Evolutionary conservation across 805 yeast genomes (phyloP), one percentile per base, ranked within the genome.

Genomic region (Sungouiella blattae): DNA sequence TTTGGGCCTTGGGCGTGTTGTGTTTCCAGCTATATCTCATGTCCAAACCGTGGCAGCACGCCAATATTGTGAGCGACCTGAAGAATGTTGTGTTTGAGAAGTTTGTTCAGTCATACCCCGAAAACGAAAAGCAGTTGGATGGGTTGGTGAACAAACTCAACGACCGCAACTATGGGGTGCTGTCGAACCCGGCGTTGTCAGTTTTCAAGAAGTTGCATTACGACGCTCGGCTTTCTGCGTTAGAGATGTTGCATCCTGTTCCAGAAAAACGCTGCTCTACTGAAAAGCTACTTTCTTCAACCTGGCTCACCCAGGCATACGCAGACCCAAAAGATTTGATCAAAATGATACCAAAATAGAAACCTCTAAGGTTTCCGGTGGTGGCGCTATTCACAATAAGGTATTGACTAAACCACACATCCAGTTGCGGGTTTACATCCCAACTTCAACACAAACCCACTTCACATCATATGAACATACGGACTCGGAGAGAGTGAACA

Each of bases 1-100:
- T 64, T 32, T 76, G 82, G 82, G 60, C 77, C 3, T 46, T 76
- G 27, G 80, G 77, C 0, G 61, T 76, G 6, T 45, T 71, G 5
- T 76, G 74, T 45, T 68, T 73, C 43, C 68, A 70, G 31, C 47
- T 76, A 15, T 59, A 45, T 27, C 53, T 69, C 7, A 58, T 75
- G 58, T 52, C 63, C 7, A 64, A 61, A 28, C 80, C 80, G 2
- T 76, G 82, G 82, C 42, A 46, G 0, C 55, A 44, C 25, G 69
- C 80, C 12, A 53, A 52, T 21, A 33, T 37, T 2, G n/a, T 34
- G 2, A 32, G 47, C 4, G 58, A 53, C 32, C 35, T 37, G 7
- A 40, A 40, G n/a, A 62, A 58, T 32, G 32, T 28, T 28, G 43
- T 35, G 39, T 44, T 46, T 41, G 46, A 45, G 17, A 47, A 44